Evolutionary conservation across 352 stramenopile species (phyloP), one percentile per base, ranked within the genome.

Genomic region (Phytopythium boreale): DNA sequence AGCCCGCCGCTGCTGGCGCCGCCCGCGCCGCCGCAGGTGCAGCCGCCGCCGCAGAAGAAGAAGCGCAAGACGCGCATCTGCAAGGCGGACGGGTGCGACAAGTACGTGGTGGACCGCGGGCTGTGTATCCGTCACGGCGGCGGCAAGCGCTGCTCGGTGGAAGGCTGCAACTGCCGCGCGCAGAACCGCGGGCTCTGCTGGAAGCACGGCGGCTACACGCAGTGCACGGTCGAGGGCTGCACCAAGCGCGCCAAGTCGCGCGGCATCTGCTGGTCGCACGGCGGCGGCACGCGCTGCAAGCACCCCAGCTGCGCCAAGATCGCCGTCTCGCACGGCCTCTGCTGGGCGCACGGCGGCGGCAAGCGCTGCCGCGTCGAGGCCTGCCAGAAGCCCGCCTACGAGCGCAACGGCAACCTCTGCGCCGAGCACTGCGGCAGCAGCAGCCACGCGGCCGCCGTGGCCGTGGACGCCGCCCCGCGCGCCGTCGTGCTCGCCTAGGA

Each of bases 371-470:
- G 76, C 26, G 65, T 82, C 31, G 55, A 69, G 29, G 19, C 19
- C 20, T 87, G 78, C 61, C 75, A 71, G 20, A 80, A 80, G 37
- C 79, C 81, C 14, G 81, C 79, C 47, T 90, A 87, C 47, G 76
- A 87, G 46, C 77, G 79, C 59, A 87, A 83, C 49, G 74, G 73
- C 60, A 87, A 90, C 53, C 74, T 81, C 22, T 90, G 81, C 50
- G 64, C 64, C 24, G 66, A 70, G 29, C 74, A 81, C 50, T 75
- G 66, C 29, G 4, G 7, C 29, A 34, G 29, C 29, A 34, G 7
- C 53, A 36, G 27, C 39, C n/a, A 15, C 27, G n/a, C 49, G 36
- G 29, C 47, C 20, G 14, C 10, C 11, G 36, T 55, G 34, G n/a
- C 15, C 22, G 39, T 31, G 3, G 26, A 19, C 2, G 15, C 20